Percentiles rank a stretch among this genome's conserved stretches.
Conservation (phyloP, 768 basidiomycete genomes). For the Mycena galericulata region DNA sequence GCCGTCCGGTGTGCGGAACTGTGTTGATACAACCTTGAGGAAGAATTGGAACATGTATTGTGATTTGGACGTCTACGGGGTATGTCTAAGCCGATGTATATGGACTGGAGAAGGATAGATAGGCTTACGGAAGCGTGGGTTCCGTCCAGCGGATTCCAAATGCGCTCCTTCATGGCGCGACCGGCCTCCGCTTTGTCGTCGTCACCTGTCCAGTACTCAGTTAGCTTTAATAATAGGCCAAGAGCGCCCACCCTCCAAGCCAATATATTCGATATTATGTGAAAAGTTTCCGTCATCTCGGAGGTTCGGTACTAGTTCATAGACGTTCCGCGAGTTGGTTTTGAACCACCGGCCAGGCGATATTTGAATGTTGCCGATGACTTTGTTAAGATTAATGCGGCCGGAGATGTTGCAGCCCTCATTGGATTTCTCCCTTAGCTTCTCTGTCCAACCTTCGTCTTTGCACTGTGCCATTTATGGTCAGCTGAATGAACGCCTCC, state of each 20-base stretch:
- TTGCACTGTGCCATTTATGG: constrained; percentile 72
- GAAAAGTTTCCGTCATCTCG: constrained; percentile 91
- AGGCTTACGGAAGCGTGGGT: constrained; percentile 64
- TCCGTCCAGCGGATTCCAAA: constrained; percentile 88
- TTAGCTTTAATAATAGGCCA: constrained; percentile 1
- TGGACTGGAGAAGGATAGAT: constrained; percentile 14
- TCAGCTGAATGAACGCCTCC: constrained; percentile 1
- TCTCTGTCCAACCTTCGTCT: constrained; percentile 94
- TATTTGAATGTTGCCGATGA: constrained; percentile 94
- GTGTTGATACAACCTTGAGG: constrained; percentile 97
- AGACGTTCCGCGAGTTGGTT: constrained; percentile 78
- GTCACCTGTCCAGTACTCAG: constrained; percentile 59
- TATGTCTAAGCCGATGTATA: constrained; percentile 12
- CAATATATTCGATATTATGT: constrained; percentile 84
- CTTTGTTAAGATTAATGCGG: constrained; percentile 95
- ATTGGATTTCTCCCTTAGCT: constrained; percentile 88
- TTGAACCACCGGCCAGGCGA: constrained; percentile 98
- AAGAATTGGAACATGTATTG: constrained; percentile 99
- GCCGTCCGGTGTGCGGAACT: constrained; percentile 87
- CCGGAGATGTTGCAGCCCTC: constrained; percentile 97
- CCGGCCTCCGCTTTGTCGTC: constrained; percentile 78
- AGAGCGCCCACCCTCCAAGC: constrained; percentile 68
- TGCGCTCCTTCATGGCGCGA: constrained; percentile 71
- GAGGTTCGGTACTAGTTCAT: constrained; percentile 95
- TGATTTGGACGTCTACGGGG: constrained; percentile 72